A percentile compares a stretch with the other conserved stretches of the same genome.
phyloP scores from a whole-genome alignment of 495 filamentous ascomycete species.

The Aspergillus incahuasiensis region DNA sequence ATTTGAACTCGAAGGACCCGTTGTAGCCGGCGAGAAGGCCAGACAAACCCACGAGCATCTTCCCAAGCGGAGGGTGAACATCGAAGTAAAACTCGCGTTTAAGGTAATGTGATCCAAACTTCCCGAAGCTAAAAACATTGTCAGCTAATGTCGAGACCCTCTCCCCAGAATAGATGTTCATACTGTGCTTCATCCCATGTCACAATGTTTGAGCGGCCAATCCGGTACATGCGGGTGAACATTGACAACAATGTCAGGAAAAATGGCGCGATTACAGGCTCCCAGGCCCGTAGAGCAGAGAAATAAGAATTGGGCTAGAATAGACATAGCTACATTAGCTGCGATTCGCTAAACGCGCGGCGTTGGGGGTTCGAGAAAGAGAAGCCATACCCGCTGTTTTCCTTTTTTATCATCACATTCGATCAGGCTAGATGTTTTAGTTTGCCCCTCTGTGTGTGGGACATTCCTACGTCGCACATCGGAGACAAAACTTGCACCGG shows the following conservation, averaged over 20 bases:
- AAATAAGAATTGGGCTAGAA: constrained; percentile 43
- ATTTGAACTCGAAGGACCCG: constrained; percentile 99
- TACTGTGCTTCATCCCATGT: constrained; percentile 99
- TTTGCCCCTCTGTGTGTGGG: constrained; percentile 41
- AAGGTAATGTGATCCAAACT: constrained; percentile 97
- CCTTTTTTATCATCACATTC: constrained; percentile 62
- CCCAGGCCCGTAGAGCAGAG: constrained; percentile 68
- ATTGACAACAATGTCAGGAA: constrained; percentile 83
- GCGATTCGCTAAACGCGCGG: background rate
- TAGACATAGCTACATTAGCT: constrained; percentile 7
- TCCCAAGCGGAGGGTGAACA: constrained; percentile 94
- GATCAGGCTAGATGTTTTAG: constrained; percentile 32
- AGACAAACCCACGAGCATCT: constrained; percentile 95
- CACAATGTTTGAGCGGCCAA: constrained; percentile 90
- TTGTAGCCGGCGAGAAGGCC: constrained; percentile 97
- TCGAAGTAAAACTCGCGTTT: constrained; percentile 99
- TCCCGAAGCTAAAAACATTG: constrained; percentile 71
- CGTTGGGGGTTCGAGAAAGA: background rate
- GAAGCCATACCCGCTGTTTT: constrained; percentile 30
- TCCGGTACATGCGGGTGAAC: constrained; percentile 94
- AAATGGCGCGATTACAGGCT: constrained; percentile 81
- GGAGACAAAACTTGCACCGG: constrained; percentile 61
- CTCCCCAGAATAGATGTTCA: constrained; percentile 29
- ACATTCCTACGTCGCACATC: constrained; percentile 75
- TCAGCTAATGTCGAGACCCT: constrained; percentile 16